phyloP scores from a whole-genome alignment of 176 grass and related monocot genomes.

The Zea mays region DNA sequence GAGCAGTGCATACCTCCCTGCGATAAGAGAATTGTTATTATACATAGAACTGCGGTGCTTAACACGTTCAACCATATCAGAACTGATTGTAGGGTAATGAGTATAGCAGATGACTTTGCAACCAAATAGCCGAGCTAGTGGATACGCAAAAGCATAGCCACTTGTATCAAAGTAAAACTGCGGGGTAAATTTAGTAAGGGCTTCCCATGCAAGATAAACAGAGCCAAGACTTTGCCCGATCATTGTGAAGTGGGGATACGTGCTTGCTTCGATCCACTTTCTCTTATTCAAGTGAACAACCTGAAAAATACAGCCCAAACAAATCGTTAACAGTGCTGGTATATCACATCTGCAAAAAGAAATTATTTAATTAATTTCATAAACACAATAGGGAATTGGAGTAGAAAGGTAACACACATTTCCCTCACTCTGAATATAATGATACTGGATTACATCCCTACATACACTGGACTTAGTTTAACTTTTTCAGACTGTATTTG shows the following conservation, averaged over 20 bases:
- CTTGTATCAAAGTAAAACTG: constrained; percentile 92
- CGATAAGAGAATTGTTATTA: constrained; percentile 75
- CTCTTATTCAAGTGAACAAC: constrained; percentile 78
- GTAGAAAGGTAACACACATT: not conserved
- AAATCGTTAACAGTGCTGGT: not conserved
- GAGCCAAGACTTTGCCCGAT: constrained; percentile 95
- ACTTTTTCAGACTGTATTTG: not conserved
- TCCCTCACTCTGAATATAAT: not conserved
- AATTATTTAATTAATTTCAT: not conserved
- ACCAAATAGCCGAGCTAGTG: constrained; percentile 76
- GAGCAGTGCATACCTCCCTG: constrained; percentile 58
- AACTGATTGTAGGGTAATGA: constrained; percentile 96
- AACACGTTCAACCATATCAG: constrained; percentile 92
- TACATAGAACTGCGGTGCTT: constrained; percentile 72
- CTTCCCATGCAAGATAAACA: constrained; percentile 88
- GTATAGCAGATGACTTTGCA: constrained; percentile 90
- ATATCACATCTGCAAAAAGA: not conserved
- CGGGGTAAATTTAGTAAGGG: constrained; percentile 68
- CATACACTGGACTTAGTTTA: not conserved
- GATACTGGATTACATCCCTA: not conserved
- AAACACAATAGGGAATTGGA: not conserved
- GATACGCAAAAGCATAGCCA: constrained; percentile 96
- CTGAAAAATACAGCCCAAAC: constrained; percentile 48
- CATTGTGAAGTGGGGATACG: constrained; percentile 89
- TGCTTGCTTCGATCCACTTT: constrained; percentile 91